phyloP scores from a whole-genome alignment of 129 eudicot species.

The Rutidosis leptorrhynchoides region DNA sequence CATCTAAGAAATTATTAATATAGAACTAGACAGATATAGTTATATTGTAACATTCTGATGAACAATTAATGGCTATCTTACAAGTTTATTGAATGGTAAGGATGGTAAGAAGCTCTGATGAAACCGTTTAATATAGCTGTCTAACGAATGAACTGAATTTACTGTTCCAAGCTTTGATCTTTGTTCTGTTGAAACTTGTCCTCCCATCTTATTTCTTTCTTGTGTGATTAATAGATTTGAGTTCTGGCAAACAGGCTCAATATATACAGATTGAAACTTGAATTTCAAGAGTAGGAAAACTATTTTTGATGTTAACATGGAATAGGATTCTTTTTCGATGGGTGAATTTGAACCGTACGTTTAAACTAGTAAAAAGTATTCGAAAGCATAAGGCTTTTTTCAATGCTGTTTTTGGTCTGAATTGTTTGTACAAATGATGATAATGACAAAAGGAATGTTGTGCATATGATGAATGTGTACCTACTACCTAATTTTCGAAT shows the following conservation, averaged over 20 bases:
- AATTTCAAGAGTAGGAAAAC: slow-evolving; percentile 22
- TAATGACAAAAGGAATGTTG: neutral
- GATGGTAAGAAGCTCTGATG: slow-evolving; percentile 48
- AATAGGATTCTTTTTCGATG: slow-evolving; percentile 27
- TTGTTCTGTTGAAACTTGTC: slow-evolving; percentile 23
- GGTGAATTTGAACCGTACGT: slow-evolving; percentile 17
- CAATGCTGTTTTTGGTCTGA: neutral
- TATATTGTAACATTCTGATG: neutral
- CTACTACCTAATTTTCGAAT: neutral
- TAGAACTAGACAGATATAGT: too few relatives aligned
- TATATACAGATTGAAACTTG: slow-evolving; percentile 1
- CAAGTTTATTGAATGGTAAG: slow-evolving; percentile 73
- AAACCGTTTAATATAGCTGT: slow-evolving; percentile 48
- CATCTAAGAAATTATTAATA: too few relatives aligned
- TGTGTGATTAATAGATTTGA: neutral
- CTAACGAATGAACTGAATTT: slow-evolving; percentile 46
- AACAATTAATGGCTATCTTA: slow-evolving; percentile 8
- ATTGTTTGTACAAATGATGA: neutral
- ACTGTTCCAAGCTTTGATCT: slow-evolving; percentile 31
- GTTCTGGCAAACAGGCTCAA: too few relatives aligned
- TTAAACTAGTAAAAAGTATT: slow-evolving; percentile 23
- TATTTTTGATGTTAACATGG: slow-evolving; percentile 23
- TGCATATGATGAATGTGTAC: neutral
- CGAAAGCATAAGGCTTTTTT: slow-evolving; percentile 3
- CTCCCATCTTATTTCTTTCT: slow-evolving; percentile 34